Percentiles rank a stretch among this genome's conserved stretches.
These are phyloP conservation scores for Neonectria coccinea DNA, from an alignment of 2,329 filamentous ascomycete species.

Conservation along the genomic window DNA sequence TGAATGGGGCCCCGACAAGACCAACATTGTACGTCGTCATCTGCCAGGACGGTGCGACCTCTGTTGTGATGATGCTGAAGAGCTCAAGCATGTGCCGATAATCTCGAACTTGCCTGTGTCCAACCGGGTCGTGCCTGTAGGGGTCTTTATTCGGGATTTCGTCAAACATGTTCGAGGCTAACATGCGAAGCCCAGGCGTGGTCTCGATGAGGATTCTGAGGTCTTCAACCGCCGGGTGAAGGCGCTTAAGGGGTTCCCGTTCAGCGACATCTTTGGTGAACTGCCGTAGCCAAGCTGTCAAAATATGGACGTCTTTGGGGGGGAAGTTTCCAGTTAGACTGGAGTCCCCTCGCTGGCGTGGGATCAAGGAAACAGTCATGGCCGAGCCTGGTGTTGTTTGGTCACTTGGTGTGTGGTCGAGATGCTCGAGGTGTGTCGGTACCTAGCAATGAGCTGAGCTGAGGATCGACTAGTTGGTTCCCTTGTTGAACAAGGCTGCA, in stretches of 20 bases:
- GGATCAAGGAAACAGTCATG: background rate
- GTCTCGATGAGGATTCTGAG: background rate
- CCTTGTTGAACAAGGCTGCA: background rate
- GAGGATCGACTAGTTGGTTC: too few relatives aligned
- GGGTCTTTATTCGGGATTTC: slow-evolving; percentile 41
- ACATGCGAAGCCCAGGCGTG: slow-evolving; percentile 38
- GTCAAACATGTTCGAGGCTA: slow-evolving; percentile 30
- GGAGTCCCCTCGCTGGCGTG: background rate
- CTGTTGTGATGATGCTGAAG: background rate
- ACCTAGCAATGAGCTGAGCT: too few relatives aligned
- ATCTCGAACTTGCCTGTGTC: slow-evolving; percentile 8
- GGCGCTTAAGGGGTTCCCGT: background rate
- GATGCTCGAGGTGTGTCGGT: background rate
- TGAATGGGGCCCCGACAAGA: slow-evolving; percentile 67
- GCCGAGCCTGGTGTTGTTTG: background rate
- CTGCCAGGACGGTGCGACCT: background rate
- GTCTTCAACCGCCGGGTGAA: background rate
- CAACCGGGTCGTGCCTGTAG: slow-evolving; percentile 30
- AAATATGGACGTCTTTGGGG: background rate
- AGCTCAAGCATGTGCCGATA: background rate
- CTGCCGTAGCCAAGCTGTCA: background rate
- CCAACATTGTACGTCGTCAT: background rate
- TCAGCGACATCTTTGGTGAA: background rate
- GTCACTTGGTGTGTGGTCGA: background rate
- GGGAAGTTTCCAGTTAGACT: background rate